Evolutionary conservation across 2,329 filamentous ascomycete species (phyloP).

Genomic region (Dactylellina cionopaga): DNA sequence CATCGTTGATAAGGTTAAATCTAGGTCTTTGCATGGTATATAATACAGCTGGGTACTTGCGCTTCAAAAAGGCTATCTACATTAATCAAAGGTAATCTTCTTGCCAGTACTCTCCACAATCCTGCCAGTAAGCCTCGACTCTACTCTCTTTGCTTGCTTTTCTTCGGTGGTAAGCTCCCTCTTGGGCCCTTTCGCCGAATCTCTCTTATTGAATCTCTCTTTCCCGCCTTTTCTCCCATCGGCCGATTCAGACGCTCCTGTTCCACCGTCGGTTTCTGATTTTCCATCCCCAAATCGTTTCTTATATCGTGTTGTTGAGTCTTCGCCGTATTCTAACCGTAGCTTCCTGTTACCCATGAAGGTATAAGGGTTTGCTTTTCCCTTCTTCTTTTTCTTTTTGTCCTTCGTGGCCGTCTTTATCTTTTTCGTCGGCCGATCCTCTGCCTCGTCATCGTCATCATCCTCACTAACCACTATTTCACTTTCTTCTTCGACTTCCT

Average conservation of each 20-base stretch:
- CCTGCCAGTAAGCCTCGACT: constrained; percentile 73
- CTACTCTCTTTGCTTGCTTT: constrained; percentile 65
- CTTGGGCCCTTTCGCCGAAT: constrained; percentile 63
- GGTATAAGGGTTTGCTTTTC: constrained; percentile 64
- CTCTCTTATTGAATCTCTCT: constrained; percentile 57
- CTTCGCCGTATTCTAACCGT: constrained; percentile 92
- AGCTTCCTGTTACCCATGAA: constrained; percentile 86
- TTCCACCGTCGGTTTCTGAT: constrained; percentile 56
- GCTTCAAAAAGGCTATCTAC: neutral
- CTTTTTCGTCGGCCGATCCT: constrained; percentile 61
- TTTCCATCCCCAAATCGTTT: constrained; percentile 66
- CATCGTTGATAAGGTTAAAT: neutral
- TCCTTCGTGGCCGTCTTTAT: constrained; percentile 62
- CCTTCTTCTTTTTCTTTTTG: constrained; percentile 67
- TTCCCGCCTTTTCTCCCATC: constrained; percentile 42
- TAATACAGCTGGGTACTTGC: neutral
- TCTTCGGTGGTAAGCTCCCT: constrained; percentile 62
- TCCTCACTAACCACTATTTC: constrained; percentile 60
- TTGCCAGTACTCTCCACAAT: constrained; percentile 82
- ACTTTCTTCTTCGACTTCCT: constrained; percentile 58
- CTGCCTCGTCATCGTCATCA: constrained; percentile 56
- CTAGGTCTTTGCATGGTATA: neutral
- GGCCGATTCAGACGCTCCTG: constrained; percentile 53
- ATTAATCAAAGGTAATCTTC: constrained; percentile 81
- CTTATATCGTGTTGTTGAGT: constrained; percentile 86